phyloP scores from a whole-genome alignment of 129 eudicot species.

The Flaveria trinervia region DNA sequence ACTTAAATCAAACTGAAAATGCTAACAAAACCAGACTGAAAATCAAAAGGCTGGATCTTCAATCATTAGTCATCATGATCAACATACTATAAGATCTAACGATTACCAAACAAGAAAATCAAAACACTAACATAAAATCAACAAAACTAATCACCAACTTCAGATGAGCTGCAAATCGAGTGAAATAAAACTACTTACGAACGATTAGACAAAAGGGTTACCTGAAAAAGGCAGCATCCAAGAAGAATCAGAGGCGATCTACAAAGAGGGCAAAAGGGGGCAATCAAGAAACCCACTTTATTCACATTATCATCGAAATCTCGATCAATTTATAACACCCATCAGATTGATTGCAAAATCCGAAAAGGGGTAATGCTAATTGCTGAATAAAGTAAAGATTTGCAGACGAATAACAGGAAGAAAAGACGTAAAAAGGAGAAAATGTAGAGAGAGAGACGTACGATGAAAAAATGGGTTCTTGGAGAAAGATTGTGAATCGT shows the following conservation, averaged over 20 bases:
- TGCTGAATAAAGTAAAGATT: slow-evolving; percentile 13
- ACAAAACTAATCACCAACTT: background rate
- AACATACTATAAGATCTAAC: slow-evolving; percentile 27
- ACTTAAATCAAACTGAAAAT: background rate
- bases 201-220: slow-evolving; percentile 13
- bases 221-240: slow-evolving; percentile 26
- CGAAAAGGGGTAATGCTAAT: slow-evolving; percentile 15
- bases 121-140: background rate
- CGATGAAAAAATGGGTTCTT: slow-evolving; percentile 3
- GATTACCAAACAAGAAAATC: background rate
- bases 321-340: background rate
- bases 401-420: background rate
- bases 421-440: slow-evolving; percentile 4
- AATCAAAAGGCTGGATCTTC: slow-evolving; percentile 1
- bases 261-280: slow-evolving; percentile 3
- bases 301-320: slow-evolving; percentile 6
- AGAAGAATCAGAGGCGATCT: slow-evolving; percentile 23
- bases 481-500: background rate
- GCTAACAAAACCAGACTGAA: background rate
- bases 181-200: too few species aligned
- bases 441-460: slow-evolving; percentile 9
- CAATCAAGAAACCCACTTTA: background rate
- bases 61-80: background rate
- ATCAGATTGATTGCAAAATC: slow-evolving; percentile 24
- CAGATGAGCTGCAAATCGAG: background rate